Percentiles rank a stretch among this genome's conserved stretches.
These are phyloP conservation scores for Hyphopichia khmerensis DNA, from an alignment of 1,139 yeast species.

Conservation along the genomic window DNA sequence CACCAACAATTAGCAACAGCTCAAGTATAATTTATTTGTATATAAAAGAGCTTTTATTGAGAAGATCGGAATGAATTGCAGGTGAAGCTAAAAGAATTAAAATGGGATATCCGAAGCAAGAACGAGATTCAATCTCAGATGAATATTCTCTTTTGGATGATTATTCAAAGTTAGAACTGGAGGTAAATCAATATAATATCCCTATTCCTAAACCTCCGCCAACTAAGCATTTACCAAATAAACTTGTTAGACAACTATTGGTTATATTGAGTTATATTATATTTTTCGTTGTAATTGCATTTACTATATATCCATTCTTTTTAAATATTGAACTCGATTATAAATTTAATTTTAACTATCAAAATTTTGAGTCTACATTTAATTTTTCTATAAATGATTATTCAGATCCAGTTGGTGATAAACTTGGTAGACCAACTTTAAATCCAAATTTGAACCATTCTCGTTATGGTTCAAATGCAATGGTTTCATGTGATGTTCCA, in stretches of 20 bases:
- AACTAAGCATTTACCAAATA: background rate
- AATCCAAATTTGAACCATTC: constrained; percentile 30
- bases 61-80: too few species aligned
- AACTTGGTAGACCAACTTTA: constrained; percentile 35
- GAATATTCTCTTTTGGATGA: background rate
- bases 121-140: background rate
- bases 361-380: background rate
- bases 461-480: constrained; percentile 46
- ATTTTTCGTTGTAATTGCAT: background rate
- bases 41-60: too few species aligned
- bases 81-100: too few species aligned
- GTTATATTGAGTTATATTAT: background rate
- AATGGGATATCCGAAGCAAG: background rate
- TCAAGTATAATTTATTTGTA: too few species aligned
- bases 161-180: background rate
- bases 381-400: background rate
- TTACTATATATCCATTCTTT: background rate
- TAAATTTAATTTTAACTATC: background rate
- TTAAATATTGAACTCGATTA: background rate
- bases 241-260: background rate
- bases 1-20: background rate
- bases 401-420: constrained; percentile 27
- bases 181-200: background rate
- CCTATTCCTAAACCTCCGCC: background rate
- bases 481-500: constrained; percentile 76